These are phyloP conservation scores for Cladosporium sp. DNA, from an alignment of 2,329 filamentous ascomycete species.

Conservation along the genomic window DNA sequence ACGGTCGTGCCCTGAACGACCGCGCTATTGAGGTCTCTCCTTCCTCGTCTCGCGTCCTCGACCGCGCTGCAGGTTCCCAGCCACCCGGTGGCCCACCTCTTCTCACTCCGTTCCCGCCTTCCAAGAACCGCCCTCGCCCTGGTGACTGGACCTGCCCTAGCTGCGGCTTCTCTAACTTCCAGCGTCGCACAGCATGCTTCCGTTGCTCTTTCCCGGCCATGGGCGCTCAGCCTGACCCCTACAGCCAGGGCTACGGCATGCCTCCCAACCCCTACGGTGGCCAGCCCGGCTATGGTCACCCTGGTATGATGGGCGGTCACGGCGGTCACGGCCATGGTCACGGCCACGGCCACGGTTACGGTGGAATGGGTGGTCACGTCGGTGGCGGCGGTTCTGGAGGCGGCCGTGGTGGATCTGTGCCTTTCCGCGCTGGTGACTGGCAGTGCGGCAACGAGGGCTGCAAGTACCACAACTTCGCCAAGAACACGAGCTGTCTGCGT, in stretches of 20 bases:
- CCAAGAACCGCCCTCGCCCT: slow-evolving; percentile 94
- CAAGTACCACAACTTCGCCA: slow-evolving; percentile 98
- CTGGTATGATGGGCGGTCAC: slow-evolving; percentile 69
- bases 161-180: slow-evolving; percentile 99
- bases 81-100: slow-evolving; percentile 49
- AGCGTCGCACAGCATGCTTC: slow-evolving; percentile 97
- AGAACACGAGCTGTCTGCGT: slow-evolving; percentile 96
- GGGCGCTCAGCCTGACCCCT: slow-evolving; percentile 67
- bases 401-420: slow-evolving; percentile 63
- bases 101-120: slow-evolving; percentile 93
- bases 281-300: slow-evolving; percentile 50
- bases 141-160: slow-evolving; percentile 99
- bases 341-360: slow-evolving; percentile 28
- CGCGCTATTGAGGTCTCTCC: slow-evolving; percentile 99
- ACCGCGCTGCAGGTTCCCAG: slow-evolving; percentile 74
- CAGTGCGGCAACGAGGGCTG: slow-evolving; percentile 97
- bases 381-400: slow-evolving; percentile 50
- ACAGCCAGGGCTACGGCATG: slow-evolving; percentile 49
- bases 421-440: slow-evolving; percentile 98
- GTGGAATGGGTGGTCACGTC: slow-evolving; percentile 40
- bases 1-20: slow-evolving; percentile 94
- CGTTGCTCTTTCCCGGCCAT: slow-evolving; percentile 98
- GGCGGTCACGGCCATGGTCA: slow-evolving; percentile 20
- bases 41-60: slow-evolving; percentile 92
- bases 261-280: slow-evolving; percentile 36